Conservation (phyloP, 2,329 filamentous ascomycete species). For the Akanthomyces uredinophilus region DNA sequence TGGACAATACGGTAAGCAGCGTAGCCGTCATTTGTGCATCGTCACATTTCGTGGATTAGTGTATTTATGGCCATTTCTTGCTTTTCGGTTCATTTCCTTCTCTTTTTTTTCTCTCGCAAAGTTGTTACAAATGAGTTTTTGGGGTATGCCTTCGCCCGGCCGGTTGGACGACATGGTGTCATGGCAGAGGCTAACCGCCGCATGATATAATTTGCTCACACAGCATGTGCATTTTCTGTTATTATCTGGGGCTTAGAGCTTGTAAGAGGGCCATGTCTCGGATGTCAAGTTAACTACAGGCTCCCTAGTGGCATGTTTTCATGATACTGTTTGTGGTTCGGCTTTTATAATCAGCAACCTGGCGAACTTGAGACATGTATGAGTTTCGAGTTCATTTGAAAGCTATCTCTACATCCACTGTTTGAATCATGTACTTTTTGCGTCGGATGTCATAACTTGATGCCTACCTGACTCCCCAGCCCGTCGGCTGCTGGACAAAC, state of each 20-base stretch:
- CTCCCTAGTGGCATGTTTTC: neutral
- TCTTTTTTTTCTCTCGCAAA: no score
- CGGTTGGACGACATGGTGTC: neutral
- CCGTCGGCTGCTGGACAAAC: neutral
- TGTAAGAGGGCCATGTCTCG: neutral
- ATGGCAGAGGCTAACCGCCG: neutral
- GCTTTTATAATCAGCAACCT: no score
- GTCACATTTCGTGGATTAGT: neutral
- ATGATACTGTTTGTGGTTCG: neutral
- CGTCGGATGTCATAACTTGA: no score
- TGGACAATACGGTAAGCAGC: neutral
- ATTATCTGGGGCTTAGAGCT: neutral
- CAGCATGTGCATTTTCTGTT: neutral
- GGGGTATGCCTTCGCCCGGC: neutral
- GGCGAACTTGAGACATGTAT: neutral
- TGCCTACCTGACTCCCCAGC: no score
- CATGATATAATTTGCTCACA: neutral
- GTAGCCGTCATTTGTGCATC: neutral
- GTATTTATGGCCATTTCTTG: neutral
- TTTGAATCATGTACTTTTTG: no score
- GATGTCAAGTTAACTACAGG: neutral
- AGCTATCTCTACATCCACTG: no score
- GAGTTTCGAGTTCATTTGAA: neutral
- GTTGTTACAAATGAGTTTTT: no score
- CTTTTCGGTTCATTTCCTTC: no score